Percentiles rank a stretch among this genome's conserved stretches.
These are phyloP conservation scores for Hanseniaspora sp. DNA, from an alignment of 1,139 yeast genomes.

Conservation along the genomic window DNA sequence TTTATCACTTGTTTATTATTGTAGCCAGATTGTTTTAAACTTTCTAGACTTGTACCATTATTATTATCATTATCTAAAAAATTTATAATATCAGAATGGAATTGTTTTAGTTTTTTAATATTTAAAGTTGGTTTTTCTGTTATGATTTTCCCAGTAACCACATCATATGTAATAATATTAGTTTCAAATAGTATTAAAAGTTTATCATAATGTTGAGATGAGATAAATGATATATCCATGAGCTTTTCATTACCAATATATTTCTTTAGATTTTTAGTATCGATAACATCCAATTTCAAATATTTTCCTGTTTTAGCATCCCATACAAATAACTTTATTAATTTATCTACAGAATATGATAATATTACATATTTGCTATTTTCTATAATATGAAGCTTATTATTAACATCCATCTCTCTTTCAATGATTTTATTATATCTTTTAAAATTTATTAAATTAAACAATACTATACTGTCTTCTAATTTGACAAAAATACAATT, in stretches of 20 bases:
- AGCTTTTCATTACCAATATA: background rate
- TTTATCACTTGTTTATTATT: background rate
- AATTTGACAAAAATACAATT: conserved; percentile 8
- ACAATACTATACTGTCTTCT: background rate
- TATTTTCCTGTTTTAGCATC: background rate
- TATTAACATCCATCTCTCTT: background rate
- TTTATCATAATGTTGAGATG: background rate
- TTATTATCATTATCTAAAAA: background rate
- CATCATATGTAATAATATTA: background rate
- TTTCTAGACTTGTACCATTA: background rate
- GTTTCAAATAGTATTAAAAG: conserved; percentile 1
- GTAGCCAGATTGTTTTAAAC: background rate
- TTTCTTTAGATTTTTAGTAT: background rate
- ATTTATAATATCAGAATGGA: background rate
- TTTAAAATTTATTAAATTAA: conserved; percentile 9
- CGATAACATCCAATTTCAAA: background rate
- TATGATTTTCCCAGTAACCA: background rate
- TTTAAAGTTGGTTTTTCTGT: background rate
- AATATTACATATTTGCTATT: conserved; percentile 4
- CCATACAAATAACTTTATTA: conserved; percentile 9
- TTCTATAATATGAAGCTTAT: background rate
- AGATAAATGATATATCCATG: background rate
- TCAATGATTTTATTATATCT: conserved; percentile 12
- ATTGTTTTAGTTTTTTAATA: background rate
- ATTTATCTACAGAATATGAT: background rate